These are phyloP conservation scores for Cryptococcus jaspeensis DNA, from an alignment of 1,284 basidiomycete genomes.

Conservation along the genomic window DNA sequence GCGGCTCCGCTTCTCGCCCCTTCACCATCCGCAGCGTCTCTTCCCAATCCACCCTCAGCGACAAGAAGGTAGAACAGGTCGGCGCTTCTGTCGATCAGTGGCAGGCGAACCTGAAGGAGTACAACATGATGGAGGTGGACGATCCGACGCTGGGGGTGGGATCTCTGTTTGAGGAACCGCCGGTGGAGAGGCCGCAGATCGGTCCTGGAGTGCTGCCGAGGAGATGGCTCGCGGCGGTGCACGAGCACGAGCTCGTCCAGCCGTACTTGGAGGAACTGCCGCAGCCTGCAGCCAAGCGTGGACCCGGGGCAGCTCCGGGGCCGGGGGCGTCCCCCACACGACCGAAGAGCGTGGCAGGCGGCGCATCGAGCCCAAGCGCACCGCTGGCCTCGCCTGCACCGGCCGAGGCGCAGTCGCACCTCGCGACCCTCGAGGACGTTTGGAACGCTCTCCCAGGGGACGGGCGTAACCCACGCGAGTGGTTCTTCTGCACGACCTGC, in stretches of 20 bases:
- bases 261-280: slow-evolving; percentile 34
- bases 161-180: slow-evolving; percentile 10
- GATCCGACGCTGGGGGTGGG: not conserved
- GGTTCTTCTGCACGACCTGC: slow-evolving; percentile 45
- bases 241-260: slow-evolving; percentile 36
- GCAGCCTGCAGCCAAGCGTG: slow-evolving; percentile 5
- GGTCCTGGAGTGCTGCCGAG: slow-evolving; percentile 35
- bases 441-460: slow-evolving; percentile 39
- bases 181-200: slow-evolving; percentile 25
- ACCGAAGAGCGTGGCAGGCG: no score
- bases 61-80: not conserved
- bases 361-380: not conserved
- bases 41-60: not conserved
- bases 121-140: slow-evolving; percentile 26
- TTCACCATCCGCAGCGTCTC: no score
- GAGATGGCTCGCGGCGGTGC: slow-evolving; percentile 27
- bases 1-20: no score
- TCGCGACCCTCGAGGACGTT: slow-evolving; percentile 27
- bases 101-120: slow-evolving; percentile 14
- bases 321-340: not conserved
- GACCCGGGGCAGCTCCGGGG: not conserved
- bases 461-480: slow-evolving; percentile 22
- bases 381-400: not conserved
- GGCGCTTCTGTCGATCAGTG: slow-evolving; percentile 7
- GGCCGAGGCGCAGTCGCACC: not conserved